phyloP scores from a whole-genome alignment of 2,329 filamentous ascomycete species.

The Neofusicoccum kwambonambiense region DNA sequence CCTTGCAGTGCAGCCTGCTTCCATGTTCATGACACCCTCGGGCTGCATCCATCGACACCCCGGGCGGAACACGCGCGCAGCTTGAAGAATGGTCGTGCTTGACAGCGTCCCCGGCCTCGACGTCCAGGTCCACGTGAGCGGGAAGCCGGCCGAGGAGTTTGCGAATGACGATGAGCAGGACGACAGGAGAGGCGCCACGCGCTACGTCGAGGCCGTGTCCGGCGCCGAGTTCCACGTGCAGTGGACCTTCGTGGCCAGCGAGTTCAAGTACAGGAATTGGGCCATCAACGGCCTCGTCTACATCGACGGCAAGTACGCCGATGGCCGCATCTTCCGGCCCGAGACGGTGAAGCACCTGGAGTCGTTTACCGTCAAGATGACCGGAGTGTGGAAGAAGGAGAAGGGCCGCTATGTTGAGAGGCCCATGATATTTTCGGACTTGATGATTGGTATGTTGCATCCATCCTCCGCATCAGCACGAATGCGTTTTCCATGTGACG shows the following conservation, averaged over 20 bases:
- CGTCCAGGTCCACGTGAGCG: conserved; percentile 19
- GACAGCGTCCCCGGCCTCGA: background rate
- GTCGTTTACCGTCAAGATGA: conserved; percentile 9
- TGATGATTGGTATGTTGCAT: background rate
- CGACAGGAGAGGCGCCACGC: conserved; percentile 21
- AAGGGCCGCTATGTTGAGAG: background rate
- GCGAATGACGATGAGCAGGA: conserved; percentile 22
- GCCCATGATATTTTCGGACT: conserved; percentile 2
- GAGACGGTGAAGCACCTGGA: conserved; percentile 5
- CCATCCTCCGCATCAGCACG: background rate
- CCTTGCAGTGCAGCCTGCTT: too few species aligned
- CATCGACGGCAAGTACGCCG: conserved; percentile 24
- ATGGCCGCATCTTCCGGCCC: conserved; percentile 6
- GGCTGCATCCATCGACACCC: background rate
- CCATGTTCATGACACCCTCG: background rate
- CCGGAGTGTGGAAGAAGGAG: conserved; percentile 7
- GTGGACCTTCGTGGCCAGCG: conserved; percentile 16
- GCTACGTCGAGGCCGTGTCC: conserved; percentile 33
- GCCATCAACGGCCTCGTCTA: conserved; percentile 20
- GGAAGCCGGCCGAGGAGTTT: conserved; percentile 26
- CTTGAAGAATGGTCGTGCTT: background rate
- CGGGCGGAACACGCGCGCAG: background rate
- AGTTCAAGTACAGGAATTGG: conserved; percentile 19
- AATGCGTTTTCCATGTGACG: background rate
- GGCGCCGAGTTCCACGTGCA: conserved; percentile 27